Conservation (phyloP, 208 protist species). For the Trypanosoma conorhini region DNA sequence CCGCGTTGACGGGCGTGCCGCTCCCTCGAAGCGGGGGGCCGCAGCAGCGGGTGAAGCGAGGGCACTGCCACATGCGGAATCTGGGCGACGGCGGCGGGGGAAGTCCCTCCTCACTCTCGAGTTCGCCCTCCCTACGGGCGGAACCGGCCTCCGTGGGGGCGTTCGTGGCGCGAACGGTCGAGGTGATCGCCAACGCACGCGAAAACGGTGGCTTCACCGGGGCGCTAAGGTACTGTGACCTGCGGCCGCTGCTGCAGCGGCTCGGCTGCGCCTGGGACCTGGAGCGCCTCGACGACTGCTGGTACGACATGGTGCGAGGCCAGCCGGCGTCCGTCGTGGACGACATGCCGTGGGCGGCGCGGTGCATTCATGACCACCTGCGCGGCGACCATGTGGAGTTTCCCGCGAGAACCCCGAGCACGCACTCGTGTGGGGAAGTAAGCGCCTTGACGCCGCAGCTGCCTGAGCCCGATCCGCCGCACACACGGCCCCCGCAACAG, state of each 20-base stretch:
- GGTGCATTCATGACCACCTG: conserved; percentile 52
- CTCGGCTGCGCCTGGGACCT: conserved; percentile 41
- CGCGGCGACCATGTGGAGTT: background rate
- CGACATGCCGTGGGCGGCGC: conserved; percentile 46
- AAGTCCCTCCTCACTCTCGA: conserved; percentile 20
- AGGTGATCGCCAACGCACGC: conserved; percentile 38
- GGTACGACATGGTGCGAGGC: conserved; percentile 77
- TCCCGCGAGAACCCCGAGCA: too few species aligned
- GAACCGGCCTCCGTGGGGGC: background rate
- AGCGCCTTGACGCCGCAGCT: background rate
- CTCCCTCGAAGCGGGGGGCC: background rate
- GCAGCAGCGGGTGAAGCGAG: background rate
- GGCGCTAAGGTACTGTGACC: conserved; percentile 50
- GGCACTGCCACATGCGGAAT: background rate
- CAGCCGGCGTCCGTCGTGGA: conserved; percentile 34
- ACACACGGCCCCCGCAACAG: background rate
- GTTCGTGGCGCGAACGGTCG: conserved; percentile 9
- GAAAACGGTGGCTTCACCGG: conserved; percentile 59
- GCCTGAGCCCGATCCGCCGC: background rate
- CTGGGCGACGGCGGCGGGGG: background rate
- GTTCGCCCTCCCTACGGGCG: background rate
- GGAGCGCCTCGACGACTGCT: conserved; percentile 80
- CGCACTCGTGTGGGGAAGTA: background rate
- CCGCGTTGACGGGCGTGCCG: too few species aligned
- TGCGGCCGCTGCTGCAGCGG: conserved; percentile 32